These are phyloP conservation scores for Canna indica DNA, from an alignment of 176 grass and related monocot species.

Conservation along the genomic window DNA sequence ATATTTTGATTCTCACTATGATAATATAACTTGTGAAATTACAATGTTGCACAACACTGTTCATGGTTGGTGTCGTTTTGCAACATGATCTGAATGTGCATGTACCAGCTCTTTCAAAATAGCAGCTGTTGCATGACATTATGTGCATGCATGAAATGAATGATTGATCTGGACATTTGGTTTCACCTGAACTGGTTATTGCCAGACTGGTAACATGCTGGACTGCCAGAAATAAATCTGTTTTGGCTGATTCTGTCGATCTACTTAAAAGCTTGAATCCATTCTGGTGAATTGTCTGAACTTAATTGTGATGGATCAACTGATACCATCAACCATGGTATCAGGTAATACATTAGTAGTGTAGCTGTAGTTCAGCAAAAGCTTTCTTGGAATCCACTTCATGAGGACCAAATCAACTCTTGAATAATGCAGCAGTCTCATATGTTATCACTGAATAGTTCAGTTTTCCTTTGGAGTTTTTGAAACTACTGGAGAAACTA, in stretches of 20 bases:
- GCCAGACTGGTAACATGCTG: neutral
- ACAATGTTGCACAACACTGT: neutral
- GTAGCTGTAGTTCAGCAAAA: neutral
- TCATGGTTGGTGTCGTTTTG: neutral
- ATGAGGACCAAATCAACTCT: neutral
- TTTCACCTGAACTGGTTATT: neutral
- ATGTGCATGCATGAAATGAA: neutral
- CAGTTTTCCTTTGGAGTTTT: neutral
- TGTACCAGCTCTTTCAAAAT: neutral
- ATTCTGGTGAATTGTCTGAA: neutral
- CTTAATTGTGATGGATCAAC: no score
- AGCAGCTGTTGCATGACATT: neutral
- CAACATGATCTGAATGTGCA: neutral
- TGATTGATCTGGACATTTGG: neutral
- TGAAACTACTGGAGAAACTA: no score
- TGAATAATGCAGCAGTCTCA: neutral
- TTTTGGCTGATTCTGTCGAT: neutral
- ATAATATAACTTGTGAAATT: neutral
- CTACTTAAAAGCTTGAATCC: neutral
- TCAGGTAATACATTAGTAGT: no score
- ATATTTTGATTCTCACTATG: neutral
- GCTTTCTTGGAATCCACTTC: neutral
- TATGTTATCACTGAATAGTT: neutral
- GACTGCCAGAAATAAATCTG: neutral
- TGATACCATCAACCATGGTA: no score